phyloP scores from a whole-genome alignment of 2,329 filamentous ascomycete genomes.

The Ophiostoma himal-ulmi region DNA sequence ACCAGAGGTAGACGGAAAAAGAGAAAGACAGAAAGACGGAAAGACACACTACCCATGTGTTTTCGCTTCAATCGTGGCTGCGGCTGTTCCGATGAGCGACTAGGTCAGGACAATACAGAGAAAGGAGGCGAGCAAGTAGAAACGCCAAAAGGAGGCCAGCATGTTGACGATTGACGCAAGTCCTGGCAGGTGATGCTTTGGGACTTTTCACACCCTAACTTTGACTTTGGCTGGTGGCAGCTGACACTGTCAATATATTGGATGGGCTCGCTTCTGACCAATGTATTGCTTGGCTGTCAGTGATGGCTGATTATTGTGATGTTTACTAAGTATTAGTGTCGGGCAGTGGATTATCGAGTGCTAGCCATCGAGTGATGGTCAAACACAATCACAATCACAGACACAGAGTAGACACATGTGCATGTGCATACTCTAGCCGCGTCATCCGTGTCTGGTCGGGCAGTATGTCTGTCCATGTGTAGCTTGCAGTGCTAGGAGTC shows the following conservation, averaged over 20 bases:
- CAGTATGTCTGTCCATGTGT: neutral
- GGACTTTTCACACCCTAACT: too few relatives aligned
- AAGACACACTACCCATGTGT: neutral
- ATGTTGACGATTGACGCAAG: too few relatives aligned
- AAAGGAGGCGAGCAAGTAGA: neutral
- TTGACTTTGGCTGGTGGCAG: neutral
- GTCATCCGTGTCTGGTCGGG: neutral
- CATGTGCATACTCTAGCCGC: neutral
- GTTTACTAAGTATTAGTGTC: neutral
- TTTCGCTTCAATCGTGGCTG: neutral
- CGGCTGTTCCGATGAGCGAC: neutral
- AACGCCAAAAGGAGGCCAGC: too few relatives aligned
- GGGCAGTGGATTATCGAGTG: neutral
- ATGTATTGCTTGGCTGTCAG: neutral
- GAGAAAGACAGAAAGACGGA: neutral
- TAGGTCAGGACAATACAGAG: neutral
- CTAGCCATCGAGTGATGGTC: neutral
- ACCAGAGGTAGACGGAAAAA: too few relatives aligned
- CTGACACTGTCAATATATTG: conserved; percentile 1
- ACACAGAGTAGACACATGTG: neutral
- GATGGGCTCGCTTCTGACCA: neutral
- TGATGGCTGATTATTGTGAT: neutral
- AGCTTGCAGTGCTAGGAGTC: neutral
- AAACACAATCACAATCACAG: neutral
- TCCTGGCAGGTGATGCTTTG: too few relatives aligned